Conservation (phyloP, 169 alveolate genomes). For the Eimeria praecox region DNA sequence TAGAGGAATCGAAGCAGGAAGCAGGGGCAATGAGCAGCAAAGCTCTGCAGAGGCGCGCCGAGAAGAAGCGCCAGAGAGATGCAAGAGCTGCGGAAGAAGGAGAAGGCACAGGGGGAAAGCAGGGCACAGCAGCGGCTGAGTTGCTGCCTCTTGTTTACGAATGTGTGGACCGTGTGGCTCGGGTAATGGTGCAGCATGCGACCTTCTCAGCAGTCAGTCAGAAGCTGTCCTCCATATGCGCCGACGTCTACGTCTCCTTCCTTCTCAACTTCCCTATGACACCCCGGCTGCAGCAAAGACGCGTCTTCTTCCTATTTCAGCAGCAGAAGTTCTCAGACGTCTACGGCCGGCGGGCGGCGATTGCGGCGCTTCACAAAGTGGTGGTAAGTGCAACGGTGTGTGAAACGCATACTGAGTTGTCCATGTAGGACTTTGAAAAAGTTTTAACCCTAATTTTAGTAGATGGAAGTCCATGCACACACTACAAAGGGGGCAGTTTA, state of each 20-base stretch:
- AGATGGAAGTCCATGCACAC: neutral
- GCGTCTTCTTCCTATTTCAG: conserved; percentile 76
- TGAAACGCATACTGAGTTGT: neutral
- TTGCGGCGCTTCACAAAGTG: conserved; percentile 70
- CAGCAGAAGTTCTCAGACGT: conserved; percentile 67
- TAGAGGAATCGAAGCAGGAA: conserved; percentile 31
- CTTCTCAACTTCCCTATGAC: conserved; percentile 83
- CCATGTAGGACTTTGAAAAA: neutral
- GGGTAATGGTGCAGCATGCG: conserved; percentile 82
- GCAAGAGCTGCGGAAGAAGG: conserved; percentile 51
- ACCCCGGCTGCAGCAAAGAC: conserved; percentile 75
- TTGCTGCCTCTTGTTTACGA: conserved; percentile 59
- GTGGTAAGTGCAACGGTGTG: conserved; percentile 38
- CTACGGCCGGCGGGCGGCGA: conserved; percentile 81
- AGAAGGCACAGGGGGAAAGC: neutral
- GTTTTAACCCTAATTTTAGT: neutral
- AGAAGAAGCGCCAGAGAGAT: conserved; percentile 47
- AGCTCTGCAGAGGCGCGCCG: conserved; percentile 16
- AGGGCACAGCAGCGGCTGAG: conserved; percentile 15
- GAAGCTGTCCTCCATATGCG: conserved; percentile 74
- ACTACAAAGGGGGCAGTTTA: neutral
- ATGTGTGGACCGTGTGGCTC: conserved; percentile 73
- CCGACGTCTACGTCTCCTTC: conserved; percentile 78
- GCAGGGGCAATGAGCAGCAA: conserved; percentile 35
- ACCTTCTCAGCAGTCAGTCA: conserved; percentile 55